Base-by-base conservation (phyloP, 805 yeast genomes). In the Kregervanrija pseudodelftensis region DNA sequence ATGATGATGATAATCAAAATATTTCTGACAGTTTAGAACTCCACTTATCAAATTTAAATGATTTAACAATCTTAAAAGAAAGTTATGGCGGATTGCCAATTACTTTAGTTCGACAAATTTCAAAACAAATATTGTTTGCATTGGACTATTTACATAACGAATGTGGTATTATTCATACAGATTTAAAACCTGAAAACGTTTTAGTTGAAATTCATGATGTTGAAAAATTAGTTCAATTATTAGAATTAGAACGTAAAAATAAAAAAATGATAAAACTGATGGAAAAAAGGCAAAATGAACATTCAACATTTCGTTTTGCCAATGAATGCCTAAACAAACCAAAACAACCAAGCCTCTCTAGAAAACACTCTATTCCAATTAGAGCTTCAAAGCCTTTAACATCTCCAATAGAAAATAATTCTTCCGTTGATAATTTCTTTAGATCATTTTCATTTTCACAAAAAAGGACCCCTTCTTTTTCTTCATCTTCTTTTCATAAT, bases 161-260 rank as follows among this genome's bases (percentile, higher is more conserved):
- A 53, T 80, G 86, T 59, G 85, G 85, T 2, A 67, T 81, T 10
- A 80, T 82, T 36, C 91, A 84, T 61, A 77, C 90, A 11, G 90
- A 83, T 58, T 69, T 84, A 41, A 84, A 84, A 60, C 89, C 90
- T 2, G 90, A 83, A 56, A 85, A 85, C 62, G 74, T 79, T 3
- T 60, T 76, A 37, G 69, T 77, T 36, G 79, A 75, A 50, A 73
- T 79, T 31, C 68, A 70, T 44, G 76, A 77, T 50, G 78, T 76
- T 39, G 78, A 76, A 49, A 69, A 66, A 47, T 67, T 79, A 39
- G 74, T 79, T 36, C 60, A 66, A 38, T 41, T 67, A 41, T 58
- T 74, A 36, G 78, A 73, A 58, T 48, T 64, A 52, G 61, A 67
- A 55, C 45, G 61, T 22, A 57, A 50, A 41, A 51, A 49, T 37